Percentiles rank a stretch among this genome's conserved stretches.
Evolutionary conservation across 495 filamentous ascomycete genomes (phyloP).

Genomic region (Friedmanniomyces simplex): DNA sequence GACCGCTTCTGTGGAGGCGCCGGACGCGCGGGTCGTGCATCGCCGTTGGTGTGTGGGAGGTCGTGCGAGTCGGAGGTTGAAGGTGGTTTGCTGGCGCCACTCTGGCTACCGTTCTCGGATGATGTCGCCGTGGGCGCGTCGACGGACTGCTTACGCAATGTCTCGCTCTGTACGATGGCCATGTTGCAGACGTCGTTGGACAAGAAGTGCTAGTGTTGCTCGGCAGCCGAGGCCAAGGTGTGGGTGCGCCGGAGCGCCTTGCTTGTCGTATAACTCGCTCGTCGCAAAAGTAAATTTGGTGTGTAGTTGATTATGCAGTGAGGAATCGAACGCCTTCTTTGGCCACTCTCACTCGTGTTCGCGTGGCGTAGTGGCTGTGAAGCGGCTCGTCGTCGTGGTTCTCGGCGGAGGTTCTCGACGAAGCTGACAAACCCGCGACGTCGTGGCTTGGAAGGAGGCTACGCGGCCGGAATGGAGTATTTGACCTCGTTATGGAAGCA

Average conservation of each 20-base stretch:
- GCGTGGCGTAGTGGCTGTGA: neutral
- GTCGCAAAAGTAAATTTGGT: too few species aligned
- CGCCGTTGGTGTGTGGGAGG: slow-evolving; percentile 3
- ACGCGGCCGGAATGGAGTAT: neutral
- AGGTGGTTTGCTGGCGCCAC: slow-evolving; percentile 2
- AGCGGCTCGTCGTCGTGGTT: neutral
- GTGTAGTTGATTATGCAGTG: too few species aligned
- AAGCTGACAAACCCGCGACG: neutral
- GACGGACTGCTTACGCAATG: neutral
- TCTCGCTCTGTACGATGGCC: neutral
- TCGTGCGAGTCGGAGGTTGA: neutral
- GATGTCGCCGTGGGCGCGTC: neutral
- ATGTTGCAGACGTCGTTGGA: neutral
- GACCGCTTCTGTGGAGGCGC: slow-evolving; percentile 24
- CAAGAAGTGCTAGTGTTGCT: neutral
- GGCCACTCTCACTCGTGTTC: neutral
- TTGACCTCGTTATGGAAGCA: neutral
- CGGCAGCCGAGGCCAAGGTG: neutral
- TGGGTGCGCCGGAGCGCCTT: neutral
- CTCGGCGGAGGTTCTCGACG: neutral
- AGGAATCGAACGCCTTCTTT: too few species aligned
- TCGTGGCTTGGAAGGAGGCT: neutral
- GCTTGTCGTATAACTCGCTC: too few species aligned
- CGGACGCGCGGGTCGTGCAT: slow-evolving; percentile 9
- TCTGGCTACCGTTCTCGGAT: neutral